A percentile compares a stretch with the other conserved stretches of the same genome.
phyloP scores from a whole-genome alignment of 495 filamentous ascomycete species.

The Aspergillus baeticus region DNA sequence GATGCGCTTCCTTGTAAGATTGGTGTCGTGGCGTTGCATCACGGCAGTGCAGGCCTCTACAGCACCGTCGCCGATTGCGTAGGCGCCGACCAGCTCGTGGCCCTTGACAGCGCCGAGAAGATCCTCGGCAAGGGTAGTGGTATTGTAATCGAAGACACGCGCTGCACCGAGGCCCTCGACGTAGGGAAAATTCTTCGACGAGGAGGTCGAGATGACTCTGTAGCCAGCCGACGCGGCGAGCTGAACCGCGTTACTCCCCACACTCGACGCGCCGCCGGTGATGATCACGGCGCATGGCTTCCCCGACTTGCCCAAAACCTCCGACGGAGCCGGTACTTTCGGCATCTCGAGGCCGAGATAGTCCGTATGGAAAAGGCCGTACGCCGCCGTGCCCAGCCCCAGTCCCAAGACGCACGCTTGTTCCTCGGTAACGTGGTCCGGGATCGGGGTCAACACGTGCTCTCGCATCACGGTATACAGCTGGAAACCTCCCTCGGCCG shows the following conservation, averaged over 20 bases:
- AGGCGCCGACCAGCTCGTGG: background rate
- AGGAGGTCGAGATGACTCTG: slow-evolving; percentile 55
- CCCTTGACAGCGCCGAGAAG: slow-evolving; percentile 17
- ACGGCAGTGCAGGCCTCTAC: background rate
- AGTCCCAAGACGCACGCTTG: slow-evolving; percentile 41
- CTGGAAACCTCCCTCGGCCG: slow-evolving; percentile 29
- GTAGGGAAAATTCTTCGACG: slow-evolving; percentile 52
- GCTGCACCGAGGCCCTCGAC: slow-evolving; percentile 53
- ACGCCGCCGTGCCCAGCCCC: slow-evolving; percentile 48
- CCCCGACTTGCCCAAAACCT: slow-evolving; percentile 10
- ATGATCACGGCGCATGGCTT: slow-evolving; percentile 42
- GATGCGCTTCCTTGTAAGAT: background rate
- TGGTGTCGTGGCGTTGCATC: background rate
- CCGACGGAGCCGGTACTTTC: slow-evolving; percentile 5
- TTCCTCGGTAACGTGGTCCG: slow-evolving; percentile 16
- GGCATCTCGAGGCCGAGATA: slow-evolving; percentile 43
- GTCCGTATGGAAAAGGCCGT: slow-evolving; percentile 49
- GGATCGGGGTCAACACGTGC: slow-evolving; percentile 5
- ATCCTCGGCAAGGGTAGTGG: slow-evolving; percentile 27
- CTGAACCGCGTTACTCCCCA: slow-evolving; percentile 62
- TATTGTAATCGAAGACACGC: slow-evolving; percentile 57
- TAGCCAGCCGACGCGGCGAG: slow-evolving; percentile 57
- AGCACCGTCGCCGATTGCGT: background rate
- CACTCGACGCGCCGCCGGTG: slow-evolving; percentile 58
- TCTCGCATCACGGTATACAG: slow-evolving; percentile 20